Percentiles rank a stretch among this genome's conserved stretches.
Conservation (phyloP, 495 filamentous ascomycete genomes). For the Lasiosphaeris hirsuta region DNA sequence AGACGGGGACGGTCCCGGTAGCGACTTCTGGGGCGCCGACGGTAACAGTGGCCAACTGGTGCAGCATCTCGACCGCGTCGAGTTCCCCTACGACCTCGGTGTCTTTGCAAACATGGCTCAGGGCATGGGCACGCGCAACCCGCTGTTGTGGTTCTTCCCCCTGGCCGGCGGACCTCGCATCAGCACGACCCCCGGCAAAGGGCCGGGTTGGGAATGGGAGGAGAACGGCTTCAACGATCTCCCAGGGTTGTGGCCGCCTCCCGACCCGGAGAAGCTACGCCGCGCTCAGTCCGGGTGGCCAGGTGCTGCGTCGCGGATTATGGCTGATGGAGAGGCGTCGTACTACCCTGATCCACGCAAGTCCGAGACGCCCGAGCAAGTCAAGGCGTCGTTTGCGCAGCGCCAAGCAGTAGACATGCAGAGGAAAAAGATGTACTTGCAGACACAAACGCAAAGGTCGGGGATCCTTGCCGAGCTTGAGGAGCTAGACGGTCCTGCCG, state of each 20-base stretch:
- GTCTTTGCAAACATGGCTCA: conserved; percentile 84
- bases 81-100: conserved; percentile 92
- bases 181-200: conserved; percentile 14
- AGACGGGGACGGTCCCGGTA: conserved; percentile 47
- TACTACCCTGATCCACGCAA: conserved; percentile 4
- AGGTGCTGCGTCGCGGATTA: conserved; percentile 16
- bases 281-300: conserved; percentile 32
- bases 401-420: conserved; percentile 44
- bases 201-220: conserved; percentile 63
- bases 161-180: conserved; percentile 40
- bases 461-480: conserved; percentile 39
- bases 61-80: conserved; percentile 67
- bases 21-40: conserved; percentile 49
- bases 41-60: conserved; percentile 35
- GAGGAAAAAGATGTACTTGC: conserved; percentile 32
- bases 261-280: conserved; percentile 80
- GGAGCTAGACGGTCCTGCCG: conserved; percentile 33
- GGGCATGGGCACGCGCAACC: conserved; percentile 82
- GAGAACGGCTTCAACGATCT: conserved; percentile 85
- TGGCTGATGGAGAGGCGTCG: neutral
- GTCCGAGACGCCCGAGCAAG: conserved; percentile 23
- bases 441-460: conserved; percentile 48
- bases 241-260: conserved; percentile 71
- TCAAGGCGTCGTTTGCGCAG: conserved; percentile 33
- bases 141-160: conserved; percentile 60